Evolutionary conservation across 1,284 basidiomycete genomes (phyloP), one percentile per base, ranked within the genome.

Genomic region (Malassezia sp.): DNA sequence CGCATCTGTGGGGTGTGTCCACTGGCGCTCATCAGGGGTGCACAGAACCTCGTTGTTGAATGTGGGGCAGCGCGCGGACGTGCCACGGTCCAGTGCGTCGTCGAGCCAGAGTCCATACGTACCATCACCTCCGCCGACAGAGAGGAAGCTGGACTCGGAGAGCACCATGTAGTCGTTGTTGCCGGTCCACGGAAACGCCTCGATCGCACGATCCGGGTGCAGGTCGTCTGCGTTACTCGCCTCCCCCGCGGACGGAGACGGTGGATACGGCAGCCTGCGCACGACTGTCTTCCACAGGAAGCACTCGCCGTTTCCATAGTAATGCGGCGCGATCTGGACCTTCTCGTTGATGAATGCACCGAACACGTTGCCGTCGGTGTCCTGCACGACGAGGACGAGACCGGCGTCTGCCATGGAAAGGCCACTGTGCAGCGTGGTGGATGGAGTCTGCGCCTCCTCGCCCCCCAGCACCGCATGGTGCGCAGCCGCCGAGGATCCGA

Each of bases 151-250:
- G 75, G 53, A 90, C 75, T 60, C 80, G 84, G 31, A 78, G 76
- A 93, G 75, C 17, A 85, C 81, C 45, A 93, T 82, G 63, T 95
- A 96, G 50, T 84, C 82, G 67, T 96, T 96, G 67, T 74, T 78
- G 0, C 87, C 88, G 1, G 90, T 90, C 82, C 87, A 90, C 33
- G 77, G 80, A 74, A 79, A 95, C 21, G 84, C 72, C 32, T 86
- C 65, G 11, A 74, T 70, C 18, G 42, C 45, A 2, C 20, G 12
- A n/a, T 53, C 53, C 3, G 46, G 52, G 24, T 49, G 40, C 17
- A 44, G 17, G 21, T 42, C 52, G 21, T 42, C 49, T 1, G 30
- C n/a, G 17, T 34, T 22, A 3, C 32, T 41, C 0, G 33, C 42
- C 9, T 41, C 31, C 5, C 30, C 32, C 24, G 28, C 71, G 61